These are phyloP conservation scores for Fusarium fujikuroi DNA, from an alignment of 2,329 filamentous ascomycete genomes.

Conservation along the genomic window DNA sequence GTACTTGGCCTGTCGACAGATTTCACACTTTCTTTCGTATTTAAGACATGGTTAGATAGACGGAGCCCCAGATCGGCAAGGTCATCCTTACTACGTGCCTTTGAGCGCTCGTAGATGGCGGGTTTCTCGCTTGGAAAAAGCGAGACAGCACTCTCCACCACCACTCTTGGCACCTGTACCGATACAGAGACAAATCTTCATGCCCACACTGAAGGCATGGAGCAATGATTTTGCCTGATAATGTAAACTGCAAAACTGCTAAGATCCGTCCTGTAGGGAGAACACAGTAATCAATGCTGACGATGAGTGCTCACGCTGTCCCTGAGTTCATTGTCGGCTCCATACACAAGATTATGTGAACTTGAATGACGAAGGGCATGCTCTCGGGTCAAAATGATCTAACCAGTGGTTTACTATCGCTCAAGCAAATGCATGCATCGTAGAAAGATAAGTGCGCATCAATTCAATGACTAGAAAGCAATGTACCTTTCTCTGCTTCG, in stretches of 20 bases:
- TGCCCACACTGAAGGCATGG: not conserved
- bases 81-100: not conserved
- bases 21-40: too few relatives aligned
- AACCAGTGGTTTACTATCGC: not conserved
- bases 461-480: not conserved
- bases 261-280: not conserved
- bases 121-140: not conserved
- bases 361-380: not conserved
- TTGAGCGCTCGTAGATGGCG: not conserved
- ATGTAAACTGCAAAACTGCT: not conserved
- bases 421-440: not conserved
- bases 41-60: not conserved
- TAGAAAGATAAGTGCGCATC: not conserved
- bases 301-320: not conserved
- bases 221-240: not conserved
- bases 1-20: too few relatives aligned
- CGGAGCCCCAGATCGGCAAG: fast-evolving
- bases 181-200: not conserved
- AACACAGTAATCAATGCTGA: not conserved
- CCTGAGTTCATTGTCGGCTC: not conserved
- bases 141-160: not conserved
- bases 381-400: not conserved
- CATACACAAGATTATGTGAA: not conserved
- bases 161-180: not conserved
- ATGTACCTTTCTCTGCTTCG: not conserved